These are phyloP conservation scores for Pachysandra terminalis DNA, from an alignment of 164 flowering plant species.

Conservation along the genomic window DNA sequence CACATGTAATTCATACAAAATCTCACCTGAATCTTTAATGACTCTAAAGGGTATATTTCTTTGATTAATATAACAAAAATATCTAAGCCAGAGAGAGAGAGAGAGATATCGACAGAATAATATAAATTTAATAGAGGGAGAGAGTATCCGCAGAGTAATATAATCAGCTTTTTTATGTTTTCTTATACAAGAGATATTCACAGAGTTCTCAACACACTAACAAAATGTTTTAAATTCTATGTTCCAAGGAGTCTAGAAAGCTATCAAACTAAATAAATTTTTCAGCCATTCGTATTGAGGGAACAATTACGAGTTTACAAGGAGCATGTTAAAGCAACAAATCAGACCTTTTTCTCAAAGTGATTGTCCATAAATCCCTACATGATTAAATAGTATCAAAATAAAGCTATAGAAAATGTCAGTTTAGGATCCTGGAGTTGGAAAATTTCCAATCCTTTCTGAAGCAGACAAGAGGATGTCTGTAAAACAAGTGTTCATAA, in stretches of 20 bases:
- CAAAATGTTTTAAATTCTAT: neutral
- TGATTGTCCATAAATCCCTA: neutral
- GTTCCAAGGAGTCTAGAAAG: neutral
- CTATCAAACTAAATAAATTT: neutral
- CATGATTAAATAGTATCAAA: neutral
- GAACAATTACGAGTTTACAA: neutral
- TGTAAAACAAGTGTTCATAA: neutral
- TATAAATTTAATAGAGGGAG: too few species aligned
- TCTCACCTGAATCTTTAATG: neutral
- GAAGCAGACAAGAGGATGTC: neutral
- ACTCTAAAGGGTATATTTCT: constrained; percentile 25
- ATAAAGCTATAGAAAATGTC: neutral
- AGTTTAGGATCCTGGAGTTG: neutral
- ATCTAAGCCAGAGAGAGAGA: too few species aligned
- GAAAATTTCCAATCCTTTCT: neutral
- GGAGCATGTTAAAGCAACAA: neutral
- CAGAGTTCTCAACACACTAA: neutral
- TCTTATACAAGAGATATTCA: neutral
- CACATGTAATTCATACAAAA: constrained; percentile 37
- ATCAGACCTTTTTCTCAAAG: neutral
- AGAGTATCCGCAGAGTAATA: too few species aligned
- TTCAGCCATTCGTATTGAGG: neutral
- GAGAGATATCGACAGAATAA: too few species aligned
- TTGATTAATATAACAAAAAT: constrained; percentile 11
- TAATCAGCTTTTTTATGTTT: too few species aligned